phyloP scores from a whole-genome alignment of 371 early-diverging fungal species.

The Mucor ambiguus region DNA sequence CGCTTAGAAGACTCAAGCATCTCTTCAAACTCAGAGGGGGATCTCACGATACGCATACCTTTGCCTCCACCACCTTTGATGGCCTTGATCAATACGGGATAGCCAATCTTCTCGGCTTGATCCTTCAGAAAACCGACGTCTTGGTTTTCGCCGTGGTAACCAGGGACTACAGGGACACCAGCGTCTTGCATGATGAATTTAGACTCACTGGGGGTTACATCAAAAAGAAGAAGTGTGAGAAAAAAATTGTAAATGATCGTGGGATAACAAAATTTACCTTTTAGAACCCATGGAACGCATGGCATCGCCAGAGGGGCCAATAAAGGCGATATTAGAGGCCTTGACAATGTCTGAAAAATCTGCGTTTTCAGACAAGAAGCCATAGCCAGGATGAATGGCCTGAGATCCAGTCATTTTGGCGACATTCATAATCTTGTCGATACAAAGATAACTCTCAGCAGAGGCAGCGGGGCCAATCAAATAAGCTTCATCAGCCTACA shows the following conservation, averaged over 20 bases:
- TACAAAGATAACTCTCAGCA: slow-evolving; percentile 83
- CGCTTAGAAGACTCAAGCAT: slow-evolving; percentile 85
- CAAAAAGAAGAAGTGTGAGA: slow-evolving; percentile 12
- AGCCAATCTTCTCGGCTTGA: slow-evolving; percentile 83
- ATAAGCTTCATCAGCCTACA: slow-evolving; percentile 92
- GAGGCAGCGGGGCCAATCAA: slow-evolving; percentile 89
- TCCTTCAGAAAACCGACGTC: slow-evolving; percentile 72
- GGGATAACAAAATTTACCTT: slow-evolving; percentile 53
- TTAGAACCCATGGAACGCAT: slow-evolving; percentile 97
- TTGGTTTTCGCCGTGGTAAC: slow-evolving; percentile 94
- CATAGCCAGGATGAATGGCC: slow-evolving; percentile 96
- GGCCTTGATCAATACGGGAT: slow-evolving; percentile 96
- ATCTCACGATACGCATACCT: slow-evolving; percentile 90
- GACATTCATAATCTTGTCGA: slow-evolving; percentile 84
- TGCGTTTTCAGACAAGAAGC: slow-evolving; percentile 96
- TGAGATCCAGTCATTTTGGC: slow-evolving; percentile 84
- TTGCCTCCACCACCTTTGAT: slow-evolving; percentile 98
- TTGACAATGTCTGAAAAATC: slow-evolving; percentile 83
- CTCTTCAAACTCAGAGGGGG: slow-evolving; percentile 77
- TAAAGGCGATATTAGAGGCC: slow-evolving; percentile 73
- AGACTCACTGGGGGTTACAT: slow-evolving; percentile 63
- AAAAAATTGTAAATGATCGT: slow-evolving; percentile 8
- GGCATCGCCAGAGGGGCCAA: slow-evolving; percentile 93
- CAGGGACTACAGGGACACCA: slow-evolving; percentile 91
- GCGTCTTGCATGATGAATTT: slow-evolving; percentile 92